phyloP scores from a whole-genome alignment of 2,329 filamentous ascomycete genomes.

The Monascus ruber region DNA sequence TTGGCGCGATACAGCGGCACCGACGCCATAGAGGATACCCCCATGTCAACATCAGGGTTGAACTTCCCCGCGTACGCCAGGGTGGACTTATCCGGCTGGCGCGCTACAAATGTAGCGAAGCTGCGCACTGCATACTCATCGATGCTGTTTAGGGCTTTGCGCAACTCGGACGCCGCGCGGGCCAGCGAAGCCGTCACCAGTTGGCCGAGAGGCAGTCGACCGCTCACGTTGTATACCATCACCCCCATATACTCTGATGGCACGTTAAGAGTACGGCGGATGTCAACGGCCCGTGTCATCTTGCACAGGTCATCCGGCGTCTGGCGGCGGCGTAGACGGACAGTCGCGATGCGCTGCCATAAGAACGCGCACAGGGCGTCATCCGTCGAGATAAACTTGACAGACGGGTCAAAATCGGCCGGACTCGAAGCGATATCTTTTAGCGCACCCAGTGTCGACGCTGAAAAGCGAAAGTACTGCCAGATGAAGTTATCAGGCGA shows the following conservation, averaged over 20 bases:
- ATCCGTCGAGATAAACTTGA: slow-evolving; percentile 16
- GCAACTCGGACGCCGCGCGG: slow-evolving; percentile 9
- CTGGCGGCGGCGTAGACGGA: slow-evolving; percentile 9
- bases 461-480: slow-evolving; percentile 11
- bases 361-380: slow-evolving; percentile 24
- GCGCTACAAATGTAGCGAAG: slow-evolving; percentile 18
- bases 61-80: slow-evolving; percentile 11
- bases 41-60: slow-evolving; percentile 7
- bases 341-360: slow-evolving; percentile 19
- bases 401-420: slow-evolving; percentile 8
- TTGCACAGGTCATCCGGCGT: slow-evolving; percentile 10
- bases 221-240: slow-evolving; percentile 12
- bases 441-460: slow-evolving; percentile 3
- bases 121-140: slow-evolving; percentile 15
- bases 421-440: slow-evolving; percentile 9
- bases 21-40: slow-evolving; percentile 6
- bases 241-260: slow-evolving; percentile 19
- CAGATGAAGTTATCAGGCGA: neutral
- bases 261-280: slow-evolving; percentile 11
- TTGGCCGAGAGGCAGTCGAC: slow-evolving; percentile 10
- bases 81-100: slow-evolving; percentile 13
- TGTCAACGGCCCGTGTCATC: slow-evolving; percentile 18
- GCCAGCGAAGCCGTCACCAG: slow-evolving; percentile 10
- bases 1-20: slow-evolving; percentile 1
- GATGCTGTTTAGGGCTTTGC: slow-evolving; percentile 10